These are phyloP conservation scores for Cruciata laevipes DNA, from an alignment of 257 asterid genomes.

Conservation along the genomic window DNA sequence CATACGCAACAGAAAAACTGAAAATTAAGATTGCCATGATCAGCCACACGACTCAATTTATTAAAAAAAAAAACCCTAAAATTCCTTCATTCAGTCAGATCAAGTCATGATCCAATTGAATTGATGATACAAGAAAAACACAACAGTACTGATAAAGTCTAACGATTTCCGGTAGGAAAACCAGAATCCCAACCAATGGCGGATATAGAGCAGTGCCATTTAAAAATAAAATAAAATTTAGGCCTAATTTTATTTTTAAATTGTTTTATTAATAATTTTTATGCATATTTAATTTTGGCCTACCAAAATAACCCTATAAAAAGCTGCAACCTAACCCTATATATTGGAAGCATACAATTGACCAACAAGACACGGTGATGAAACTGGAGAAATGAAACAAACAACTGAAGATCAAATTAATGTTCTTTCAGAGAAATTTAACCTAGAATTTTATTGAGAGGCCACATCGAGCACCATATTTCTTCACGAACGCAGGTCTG, in stretches of 20 bases:
- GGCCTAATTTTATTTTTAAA: no score
- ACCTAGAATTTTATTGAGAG: background rate
- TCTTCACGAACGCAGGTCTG: background rate
- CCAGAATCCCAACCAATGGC: background rate
- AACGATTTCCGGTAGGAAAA: no score
- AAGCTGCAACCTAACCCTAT: background rate
- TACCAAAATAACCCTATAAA: no score
- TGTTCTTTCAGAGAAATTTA: background rate
- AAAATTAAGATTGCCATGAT: no score
- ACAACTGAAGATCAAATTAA: background rate
- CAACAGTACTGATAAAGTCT: background rate
- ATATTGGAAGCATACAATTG: background rate
- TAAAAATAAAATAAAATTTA: no score
- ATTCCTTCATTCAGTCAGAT: background rate
- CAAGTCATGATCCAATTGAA: background rate
- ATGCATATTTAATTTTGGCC: no score
- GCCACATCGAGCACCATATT: background rate
- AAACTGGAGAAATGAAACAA: background rate
- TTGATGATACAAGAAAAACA: background rate
- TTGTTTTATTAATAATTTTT: no score
- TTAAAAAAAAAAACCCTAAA: background rate
- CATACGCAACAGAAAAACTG: no score
- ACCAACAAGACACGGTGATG: background rate
- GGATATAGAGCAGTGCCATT: no score
- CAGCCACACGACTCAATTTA: background rate